These are phyloP conservation scores for Fragaria nilgerrensis DNA, from an alignment of 306 rosid species.

Conservation along the genomic window DNA sequence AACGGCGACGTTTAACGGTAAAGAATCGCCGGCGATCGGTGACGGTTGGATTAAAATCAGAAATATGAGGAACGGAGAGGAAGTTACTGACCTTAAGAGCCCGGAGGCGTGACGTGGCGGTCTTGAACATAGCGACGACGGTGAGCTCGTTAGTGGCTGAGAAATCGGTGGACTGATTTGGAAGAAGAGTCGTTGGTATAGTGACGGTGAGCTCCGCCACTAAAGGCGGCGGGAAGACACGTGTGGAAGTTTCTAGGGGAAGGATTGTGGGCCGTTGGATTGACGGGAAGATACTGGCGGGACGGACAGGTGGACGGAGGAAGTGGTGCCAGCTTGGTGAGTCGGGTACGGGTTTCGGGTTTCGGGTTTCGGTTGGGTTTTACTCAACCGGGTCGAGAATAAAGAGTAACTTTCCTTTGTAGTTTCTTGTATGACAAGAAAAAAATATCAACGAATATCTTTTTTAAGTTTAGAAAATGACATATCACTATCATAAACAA, in stretches of 20 bases:
- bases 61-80: neutral
- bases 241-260: conserved; percentile 10
- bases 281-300: neutral
- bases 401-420: neutral
- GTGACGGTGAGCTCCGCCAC: neutral
- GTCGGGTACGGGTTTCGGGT: too few relatives aligned
- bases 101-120: conserved; percentile 61
- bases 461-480: too few relatives aligned
- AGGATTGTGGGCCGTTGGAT: neutral
- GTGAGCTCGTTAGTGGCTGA: neutral
- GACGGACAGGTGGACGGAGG: neutral
- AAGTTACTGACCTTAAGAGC: conserved; percentile 47
- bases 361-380: neutral
- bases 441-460: neutral
- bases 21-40: neutral
- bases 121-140: conserved; percentile 54
- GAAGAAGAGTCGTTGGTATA: neutral
- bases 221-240: neutral
- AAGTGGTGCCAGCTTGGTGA: neutral
- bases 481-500: too few relatives aligned
- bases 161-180: conserved; percentile 20
- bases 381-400: neutral
- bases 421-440: neutral
- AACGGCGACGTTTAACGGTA: neutral
- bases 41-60: neutral